Conservation (phyloP, 805 yeast species). For the Teunomyces tritomae region DNA sequence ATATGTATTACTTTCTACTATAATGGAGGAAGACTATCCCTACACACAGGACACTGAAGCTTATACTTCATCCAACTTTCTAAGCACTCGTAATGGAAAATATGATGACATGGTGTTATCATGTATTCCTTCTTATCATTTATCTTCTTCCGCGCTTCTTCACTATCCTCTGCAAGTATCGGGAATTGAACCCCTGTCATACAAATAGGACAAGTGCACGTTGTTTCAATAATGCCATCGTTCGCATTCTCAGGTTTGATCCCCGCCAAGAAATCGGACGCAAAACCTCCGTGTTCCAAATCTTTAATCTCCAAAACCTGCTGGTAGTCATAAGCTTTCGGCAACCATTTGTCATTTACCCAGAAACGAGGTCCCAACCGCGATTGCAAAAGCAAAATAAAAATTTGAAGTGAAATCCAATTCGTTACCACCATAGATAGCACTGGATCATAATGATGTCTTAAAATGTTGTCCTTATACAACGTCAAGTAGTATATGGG, state of each 20-base stretch:
- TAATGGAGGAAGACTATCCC: slow-evolving; percentile 80
- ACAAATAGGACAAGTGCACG: slow-evolving; percentile 84
- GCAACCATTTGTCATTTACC: slow-evolving; percentile 68
- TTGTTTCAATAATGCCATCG: slow-evolving; percentile 34
- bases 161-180: slow-evolving; percentile 21
- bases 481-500: slow-evolving; percentile 68
- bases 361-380: slow-evolving; percentile 79
- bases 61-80: slow-evolving; percentile 93
- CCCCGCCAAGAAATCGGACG: slow-evolving; percentile 46
- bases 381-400: slow-evolving; percentile 59
- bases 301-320: slow-evolving; percentile 59
- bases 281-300: slow-evolving; percentile 57
- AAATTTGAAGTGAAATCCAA: slow-evolving; percentile 65
- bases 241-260: slow-evolving; percentile 23
- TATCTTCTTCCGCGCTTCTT: slow-evolving; percentile 6
- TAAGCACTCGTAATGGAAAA: slow-evolving; percentile 85
- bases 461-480: slow-evolving; percentile 55
- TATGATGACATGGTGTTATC: slow-evolving; percentile 90
- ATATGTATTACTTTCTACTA: slow-evolving; percentile 23
- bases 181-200: slow-evolving; percentile 75
- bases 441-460: slow-evolving; percentile 60
- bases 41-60: slow-evolving; percentile 90
- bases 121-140: slow-evolving; percentile 43
- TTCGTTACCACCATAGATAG: slow-evolving; percentile 45
- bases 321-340: slow-evolving; percentile 85